Evolutionary conservation across 345 rosid genomes (phyloP).

Genomic region (Acer campestre): DNA sequence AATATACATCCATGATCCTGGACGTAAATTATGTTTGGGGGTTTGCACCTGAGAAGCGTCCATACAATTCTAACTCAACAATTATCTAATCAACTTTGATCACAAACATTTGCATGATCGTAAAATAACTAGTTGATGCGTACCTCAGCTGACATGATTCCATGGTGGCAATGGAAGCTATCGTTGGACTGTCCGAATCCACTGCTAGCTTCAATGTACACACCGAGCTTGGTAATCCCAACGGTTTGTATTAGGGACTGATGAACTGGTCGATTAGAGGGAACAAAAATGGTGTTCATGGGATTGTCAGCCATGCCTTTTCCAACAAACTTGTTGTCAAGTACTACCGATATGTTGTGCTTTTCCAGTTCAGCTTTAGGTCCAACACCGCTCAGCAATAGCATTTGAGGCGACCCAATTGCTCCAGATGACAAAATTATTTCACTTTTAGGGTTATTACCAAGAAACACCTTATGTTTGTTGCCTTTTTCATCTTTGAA

Average conservation of each 20-base stretch:
- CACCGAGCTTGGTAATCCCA: constrained; percentile 89
- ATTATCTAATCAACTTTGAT: too few species aligned
- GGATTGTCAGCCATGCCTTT: constrained; percentile 94
- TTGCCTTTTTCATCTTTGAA: constrained; percentile 88
- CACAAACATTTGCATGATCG: not conserved
- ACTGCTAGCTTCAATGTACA: constrained; percentile 91
- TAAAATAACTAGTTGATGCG: not conserved
- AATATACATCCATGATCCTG: too few species aligned
- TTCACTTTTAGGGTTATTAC: constrained; percentile 59
- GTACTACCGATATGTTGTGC: constrained; percentile 61
- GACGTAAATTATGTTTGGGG: too few species aligned
- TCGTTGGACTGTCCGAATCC: constrained; percentile 79
- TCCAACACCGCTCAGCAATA: constrained; percentile 89
- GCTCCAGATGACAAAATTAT: constrained; percentile 85
- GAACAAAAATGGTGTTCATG: constrained; percentile 82
- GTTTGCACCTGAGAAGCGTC: too few species aligned
- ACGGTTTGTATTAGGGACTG: constrained; percentile 91
- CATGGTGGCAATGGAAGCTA: constrained; percentile 82
- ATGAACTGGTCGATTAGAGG: constrained; percentile 53
- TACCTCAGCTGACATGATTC: constrained; percentile 87
- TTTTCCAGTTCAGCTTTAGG: constrained; percentile 67
- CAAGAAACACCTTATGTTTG: constrained; percentile 63
- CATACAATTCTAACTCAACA: too few species aligned
- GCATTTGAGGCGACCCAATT: constrained; percentile 86
- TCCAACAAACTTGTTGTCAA: constrained; percentile 72